These are phyloP conservation scores for Suillus tomentosus DNA, from an alignment of 768 basidiomycete genomes.

Conservation along the genomic window DNA sequence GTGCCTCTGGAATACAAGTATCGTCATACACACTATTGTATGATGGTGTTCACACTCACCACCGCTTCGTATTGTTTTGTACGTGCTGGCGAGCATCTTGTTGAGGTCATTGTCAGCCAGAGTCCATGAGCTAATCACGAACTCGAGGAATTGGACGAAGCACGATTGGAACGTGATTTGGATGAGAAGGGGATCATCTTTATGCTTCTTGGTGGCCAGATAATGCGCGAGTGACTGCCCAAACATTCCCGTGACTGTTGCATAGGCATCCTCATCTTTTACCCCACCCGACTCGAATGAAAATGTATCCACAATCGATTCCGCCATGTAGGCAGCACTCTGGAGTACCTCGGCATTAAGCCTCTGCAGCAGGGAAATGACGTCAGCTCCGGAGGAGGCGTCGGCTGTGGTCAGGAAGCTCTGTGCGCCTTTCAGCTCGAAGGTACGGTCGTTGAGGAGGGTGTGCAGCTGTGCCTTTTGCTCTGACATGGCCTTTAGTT, in stretches of 20 bases:
- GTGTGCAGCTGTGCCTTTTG: conserved; percentile 20
- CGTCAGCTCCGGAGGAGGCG: conserved; percentile 45
- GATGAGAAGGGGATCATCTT: conserved; percentile 37
- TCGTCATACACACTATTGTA: not conserved
- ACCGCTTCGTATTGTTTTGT: conserved; percentile 35
- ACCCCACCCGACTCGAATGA: conserved; percentile 23
- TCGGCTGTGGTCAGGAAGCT: conserved; percentile 50
- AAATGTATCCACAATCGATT: conserved; percentile 47
- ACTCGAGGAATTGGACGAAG: conserved; percentile 27
- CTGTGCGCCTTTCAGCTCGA: conserved; percentile 48
- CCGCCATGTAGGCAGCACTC: conserved; percentile 49
- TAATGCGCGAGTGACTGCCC: conserved; percentile 28
- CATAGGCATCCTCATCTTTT: conserved; percentile 25
- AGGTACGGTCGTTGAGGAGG: conserved; percentile 42
- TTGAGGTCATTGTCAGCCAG: conserved; percentile 25
- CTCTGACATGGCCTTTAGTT: conserved; percentile 3
- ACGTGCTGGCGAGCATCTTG: conserved; percentile 30
- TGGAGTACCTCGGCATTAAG: conserved; percentile 53
- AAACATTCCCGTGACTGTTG: conserved; percentile 19
- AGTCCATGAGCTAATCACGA: conserved; percentile 30
- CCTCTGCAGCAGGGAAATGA: conserved; percentile 43
- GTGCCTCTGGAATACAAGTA: conserved; percentile 36
- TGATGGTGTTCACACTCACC: conserved; percentile 31
- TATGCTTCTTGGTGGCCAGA: conserved; percentile 31
- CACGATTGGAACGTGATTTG: conserved; percentile 39